Evolutionary conservation across 495 filamentous ascomycete species (phyloP).

Genomic region (Neurospora sp.): DNA sequence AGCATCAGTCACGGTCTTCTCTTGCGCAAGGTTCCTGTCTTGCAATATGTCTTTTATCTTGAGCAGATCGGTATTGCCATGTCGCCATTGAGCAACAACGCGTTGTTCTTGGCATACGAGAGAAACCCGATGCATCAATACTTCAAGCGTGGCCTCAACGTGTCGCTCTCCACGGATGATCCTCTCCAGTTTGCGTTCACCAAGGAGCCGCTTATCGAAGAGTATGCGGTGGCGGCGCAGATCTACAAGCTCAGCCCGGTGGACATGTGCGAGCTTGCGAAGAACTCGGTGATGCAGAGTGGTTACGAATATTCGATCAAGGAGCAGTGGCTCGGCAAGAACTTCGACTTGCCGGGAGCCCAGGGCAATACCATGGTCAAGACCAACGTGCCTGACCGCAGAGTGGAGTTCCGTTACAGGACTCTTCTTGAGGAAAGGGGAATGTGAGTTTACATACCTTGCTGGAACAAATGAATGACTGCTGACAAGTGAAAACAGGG

Average conservation of each 20-base stretch:
- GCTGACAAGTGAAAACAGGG: constrained; percentile 13
- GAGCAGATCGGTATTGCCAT: constrained; percentile 98
- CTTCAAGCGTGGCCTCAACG: constrained; percentile 88
- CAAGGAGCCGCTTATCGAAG: constrained; percentile 95
- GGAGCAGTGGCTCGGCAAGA: constrained; percentile 75
- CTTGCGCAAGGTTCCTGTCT: constrained; percentile 81
- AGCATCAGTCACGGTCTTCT: constrained; percentile 95
- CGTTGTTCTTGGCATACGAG: constrained; percentile 92
- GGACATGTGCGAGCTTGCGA: constrained; percentile 97
- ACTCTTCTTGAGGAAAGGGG: constrained; percentile 70
- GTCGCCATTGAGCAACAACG: constrained; percentile 97
- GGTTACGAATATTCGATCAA: constrained; percentile 87
- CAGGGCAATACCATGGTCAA: constrained; percentile 84
- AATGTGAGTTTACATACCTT: constrained; percentile 48
- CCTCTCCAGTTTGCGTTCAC: constrained; percentile 97
- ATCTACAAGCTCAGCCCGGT: constrained; percentile 96
- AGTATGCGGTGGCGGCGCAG: constrained; percentile 94
- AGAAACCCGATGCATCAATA: constrained; percentile 93
- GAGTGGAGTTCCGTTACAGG: constrained; percentile 79
- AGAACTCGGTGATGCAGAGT: constrained; percentile 88
- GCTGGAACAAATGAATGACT: neutral
- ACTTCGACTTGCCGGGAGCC: constrained; percentile 63
- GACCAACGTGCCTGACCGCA: constrained; percentile 88
- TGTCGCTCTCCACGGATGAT: constrained; percentile 93
- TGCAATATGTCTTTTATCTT: constrained; percentile 97